A percentile compares a stretch with the other conserved stretches of the same genome.
These are phyloP conservation scores for Beauveria brongniartii DNA, from an alignment of 2,329 filamentous ascomycete species.

Conservation along the genomic window DNA sequence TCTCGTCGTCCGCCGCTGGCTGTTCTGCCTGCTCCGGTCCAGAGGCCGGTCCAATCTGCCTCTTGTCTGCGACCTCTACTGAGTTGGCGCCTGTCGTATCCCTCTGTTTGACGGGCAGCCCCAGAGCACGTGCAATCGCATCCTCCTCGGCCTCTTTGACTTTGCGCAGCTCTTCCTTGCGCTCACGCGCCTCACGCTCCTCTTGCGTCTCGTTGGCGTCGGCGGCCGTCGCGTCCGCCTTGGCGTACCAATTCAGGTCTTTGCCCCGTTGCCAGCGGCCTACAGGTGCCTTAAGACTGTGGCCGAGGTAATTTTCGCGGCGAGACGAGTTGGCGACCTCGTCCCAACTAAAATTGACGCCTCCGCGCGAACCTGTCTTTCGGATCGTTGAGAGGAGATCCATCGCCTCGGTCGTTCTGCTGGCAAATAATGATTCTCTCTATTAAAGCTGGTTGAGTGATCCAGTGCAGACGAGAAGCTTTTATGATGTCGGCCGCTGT, in stretches of 20 bases:
- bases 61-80: conserved; percentile 47
- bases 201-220: conserved; percentile 49
- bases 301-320: conserved; percentile 83
- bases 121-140: conserved; percentile 75
- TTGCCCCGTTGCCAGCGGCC: conserved; percentile 84
- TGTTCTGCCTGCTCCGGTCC: conserved; percentile 16
- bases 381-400: conserved; percentile 88
- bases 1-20: not conserved
- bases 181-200: conserved; percentile 50
- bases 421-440: not conserved
- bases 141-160: conserved; percentile 92
- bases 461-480: not conserved
- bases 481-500: not conserved
- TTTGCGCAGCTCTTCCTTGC: conserved; percentile 68
- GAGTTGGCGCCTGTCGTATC: conserved; percentile 58
- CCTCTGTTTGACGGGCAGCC: conserved; percentile 60
- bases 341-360: conserved; percentile 94
- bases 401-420: conserved; percentile 44
- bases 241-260: conserved; percentile 58
- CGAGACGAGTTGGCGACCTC: conserved; percentile 81
- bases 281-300: conserved; percentile 85
- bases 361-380: conserved; percentile 84
- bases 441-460: not conserved
- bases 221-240: conserved; percentile 39
- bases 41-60: conserved; percentile 24